Base-by-base conservation (phyloP, 352 stramenopile genomes). In the Peronospora farinosa region DNA sequence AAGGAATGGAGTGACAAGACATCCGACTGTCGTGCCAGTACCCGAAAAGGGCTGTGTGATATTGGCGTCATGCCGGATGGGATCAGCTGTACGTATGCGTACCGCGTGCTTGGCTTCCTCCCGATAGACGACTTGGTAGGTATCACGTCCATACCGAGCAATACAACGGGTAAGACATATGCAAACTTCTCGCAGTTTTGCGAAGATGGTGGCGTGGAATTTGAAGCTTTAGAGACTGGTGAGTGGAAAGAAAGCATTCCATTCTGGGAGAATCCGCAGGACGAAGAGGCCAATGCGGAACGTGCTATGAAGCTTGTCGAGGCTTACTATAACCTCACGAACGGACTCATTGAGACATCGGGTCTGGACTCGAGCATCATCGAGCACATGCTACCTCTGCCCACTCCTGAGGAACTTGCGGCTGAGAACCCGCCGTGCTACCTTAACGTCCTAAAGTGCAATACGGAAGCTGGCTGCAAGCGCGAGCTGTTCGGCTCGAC, bases 101-200 rank as follows among this genome's bases (percentile, higher is more conserved):
- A 86, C 73, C 67, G 69, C 40, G 65, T 88, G 45, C 57, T 86
- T 0, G 74, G 78, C 33, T 86, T 70, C 51, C 41, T 88, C 16
- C 54, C 55, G n/a, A 82, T 88, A 37, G 78, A 87, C 47, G 78
- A 89, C 58, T 60, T 89, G 7, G 78, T 89, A 3, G 76, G 76
- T 41, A 89, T 89, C 51, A 89, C 74, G 11, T 68, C 66, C 16
- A 79, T 85, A 63, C 46, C 52, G 27, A 85, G 66, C 55, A 74
- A 84, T 57, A 57, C 57, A 16, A 84, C 72, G 16, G 59, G 47
- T 36, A 44, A 80, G 36, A 46, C 48, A 27, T 89, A 82, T 57
- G 47, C 47, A 21, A 80, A 86, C 65, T 86, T 86, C 30, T 51
- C 63, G 7, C 59, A 84, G 51, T 89, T 86, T 53, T 87, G 75